Percentiles rank a stretch among this genome's conserved stretches.
Conservation (phyloP, 768 basidiomycete species). For the Stropharia rugosoannulata region DNA sequence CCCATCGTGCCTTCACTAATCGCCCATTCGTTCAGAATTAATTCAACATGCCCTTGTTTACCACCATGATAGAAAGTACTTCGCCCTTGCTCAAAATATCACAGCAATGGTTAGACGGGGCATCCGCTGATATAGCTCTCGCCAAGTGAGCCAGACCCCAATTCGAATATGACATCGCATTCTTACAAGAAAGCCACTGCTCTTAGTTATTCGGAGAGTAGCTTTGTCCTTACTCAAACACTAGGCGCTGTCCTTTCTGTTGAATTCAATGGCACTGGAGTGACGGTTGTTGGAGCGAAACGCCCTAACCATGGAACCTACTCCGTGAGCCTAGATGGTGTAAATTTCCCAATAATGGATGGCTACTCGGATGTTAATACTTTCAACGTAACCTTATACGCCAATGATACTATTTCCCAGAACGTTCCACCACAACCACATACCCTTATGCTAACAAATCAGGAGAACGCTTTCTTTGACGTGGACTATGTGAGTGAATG, state of each 20-base stretch:
- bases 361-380: too few species aligned
- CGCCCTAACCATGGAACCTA: slow-evolving; percentile 19
- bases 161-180: too few species aligned
- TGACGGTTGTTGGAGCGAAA: slow-evolving; percentile 17
- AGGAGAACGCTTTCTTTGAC: neutral
- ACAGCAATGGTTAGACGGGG: neutral
- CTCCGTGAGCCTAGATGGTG: slow-evolving; percentile 16
- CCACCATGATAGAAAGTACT: neutral
- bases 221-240: slow-evolving; percentile 30
- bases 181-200: too few species aligned
- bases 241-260: slow-evolving; percentile 24
- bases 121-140: too few species aligned
- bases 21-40: too few species aligned
- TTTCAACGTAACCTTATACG: too few species aligned
- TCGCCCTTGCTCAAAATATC: neutral
- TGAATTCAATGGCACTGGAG: slow-evolving; percentile 37
- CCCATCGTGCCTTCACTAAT: too few species aligned
- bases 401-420: too few species aligned
- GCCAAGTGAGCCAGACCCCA: neutral
- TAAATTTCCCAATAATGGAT: too few species aligned
- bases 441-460: neutral
- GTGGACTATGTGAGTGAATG: neutral
- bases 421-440: too few species aligned
- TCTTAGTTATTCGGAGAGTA: slow-evolving; percentile 34
- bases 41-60: neutral